A percentile compares a stretch with the other conserved stretches of the same genome.
phyloP scores from a whole-genome alignment of 257 asterid species.

The Solanum corneliomulleri region DNA sequence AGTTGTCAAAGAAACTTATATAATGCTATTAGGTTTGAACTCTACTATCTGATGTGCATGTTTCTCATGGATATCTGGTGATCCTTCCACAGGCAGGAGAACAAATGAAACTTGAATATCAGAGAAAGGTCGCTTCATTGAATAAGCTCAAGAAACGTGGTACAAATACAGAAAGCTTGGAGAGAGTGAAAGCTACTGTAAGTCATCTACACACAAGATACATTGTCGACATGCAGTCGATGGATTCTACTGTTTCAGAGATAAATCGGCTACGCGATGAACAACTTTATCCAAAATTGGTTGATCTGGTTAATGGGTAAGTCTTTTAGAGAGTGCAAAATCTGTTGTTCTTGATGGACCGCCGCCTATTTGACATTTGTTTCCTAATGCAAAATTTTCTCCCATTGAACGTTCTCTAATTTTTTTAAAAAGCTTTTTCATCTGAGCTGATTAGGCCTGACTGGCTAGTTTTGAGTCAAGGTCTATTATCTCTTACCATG shows the following conservation, averaged over 20 bases:
- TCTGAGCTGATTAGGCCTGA: neutral
- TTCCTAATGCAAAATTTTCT: neutral
- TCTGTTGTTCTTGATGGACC: neutral
- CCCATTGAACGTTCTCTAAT: neutral
- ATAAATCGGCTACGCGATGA: conserved; percentile 82
- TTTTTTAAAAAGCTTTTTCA: neutral
- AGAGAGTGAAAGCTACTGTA: conserved; percentile 91
- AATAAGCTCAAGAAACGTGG: conserved; percentile 79
- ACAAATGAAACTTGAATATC: conserved; percentile 88
- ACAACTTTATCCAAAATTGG: conserved; percentile 82
- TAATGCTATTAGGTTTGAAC: neutral
- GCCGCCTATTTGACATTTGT: neutral
- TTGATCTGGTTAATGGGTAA: conserved; percentile 82
- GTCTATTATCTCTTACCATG: neutral
- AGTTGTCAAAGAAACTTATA: neutral
- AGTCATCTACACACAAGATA: conserved; percentile 97
- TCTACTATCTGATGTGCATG: neutral
- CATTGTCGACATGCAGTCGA: conserved; percentile 98
- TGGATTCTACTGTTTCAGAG: conserved; percentile 97
- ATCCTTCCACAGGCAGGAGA: conserved; percentile 68
- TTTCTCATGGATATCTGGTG: neutral
- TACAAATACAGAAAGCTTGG: conserved; percentile 60
- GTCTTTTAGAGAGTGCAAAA: conserved; percentile 12
- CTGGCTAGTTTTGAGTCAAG: neutral
- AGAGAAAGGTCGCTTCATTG: conserved; percentile 60